Conservation (phyloP, 1,284 basidiomycete genomes). For the Cryptococcus deneoformans region DNA sequence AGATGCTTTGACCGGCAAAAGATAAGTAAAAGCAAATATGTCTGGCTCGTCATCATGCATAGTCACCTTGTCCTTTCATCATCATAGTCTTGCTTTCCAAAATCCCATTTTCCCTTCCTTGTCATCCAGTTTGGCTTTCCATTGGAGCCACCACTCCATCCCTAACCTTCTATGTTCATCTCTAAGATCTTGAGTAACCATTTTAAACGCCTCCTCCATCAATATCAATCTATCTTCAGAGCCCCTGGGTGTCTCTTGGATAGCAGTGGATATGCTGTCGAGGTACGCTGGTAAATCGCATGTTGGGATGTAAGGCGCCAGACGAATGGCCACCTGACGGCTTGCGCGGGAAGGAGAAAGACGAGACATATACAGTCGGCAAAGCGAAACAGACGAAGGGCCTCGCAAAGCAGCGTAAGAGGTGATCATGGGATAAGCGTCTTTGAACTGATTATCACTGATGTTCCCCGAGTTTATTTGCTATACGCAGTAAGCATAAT, state of each 20-base stretch:
- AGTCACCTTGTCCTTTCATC: background rate
- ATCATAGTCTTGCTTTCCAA: slow-evolving; percentile 6
- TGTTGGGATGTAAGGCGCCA: slow-evolving; percentile 17
- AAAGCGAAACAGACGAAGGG: slow-evolving; percentile 2
- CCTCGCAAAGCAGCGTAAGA: slow-evolving; percentile 16
- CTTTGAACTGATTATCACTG: slow-evolving; percentile 25
- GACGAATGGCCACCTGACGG: slow-evolving; percentile 15
- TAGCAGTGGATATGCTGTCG: slow-evolving; percentile 19
- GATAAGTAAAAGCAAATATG: background rate
- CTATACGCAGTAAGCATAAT: slow-evolving; percentile 4
- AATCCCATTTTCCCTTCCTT: background rate
- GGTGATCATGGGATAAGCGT: slow-evolving; percentile 25
- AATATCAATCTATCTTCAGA: slow-evolving; percentile 25
- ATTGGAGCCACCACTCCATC: slow-evolving; percentile 37
- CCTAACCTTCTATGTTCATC: slow-evolving; percentile 29
- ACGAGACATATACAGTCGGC: slow-evolving; percentile 6
- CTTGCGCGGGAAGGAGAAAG: slow-evolving; percentile 6
- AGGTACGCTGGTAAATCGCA: slow-evolving; percentile 20
- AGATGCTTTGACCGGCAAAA: background rate
- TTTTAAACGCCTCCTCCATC: slow-evolving; percentile 22
- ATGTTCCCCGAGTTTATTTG: slow-evolving; percentile 20
- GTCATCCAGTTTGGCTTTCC: slow-evolving; percentile 14
- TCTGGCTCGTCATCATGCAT: background rate
- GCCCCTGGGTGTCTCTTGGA: slow-evolving; percentile 9
- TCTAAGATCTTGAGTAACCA: slow-evolving; percentile 28